Conservation (phyloP, 1,284 basidiomycete genomes). For the Papiliotrema laurentii region DNA sequence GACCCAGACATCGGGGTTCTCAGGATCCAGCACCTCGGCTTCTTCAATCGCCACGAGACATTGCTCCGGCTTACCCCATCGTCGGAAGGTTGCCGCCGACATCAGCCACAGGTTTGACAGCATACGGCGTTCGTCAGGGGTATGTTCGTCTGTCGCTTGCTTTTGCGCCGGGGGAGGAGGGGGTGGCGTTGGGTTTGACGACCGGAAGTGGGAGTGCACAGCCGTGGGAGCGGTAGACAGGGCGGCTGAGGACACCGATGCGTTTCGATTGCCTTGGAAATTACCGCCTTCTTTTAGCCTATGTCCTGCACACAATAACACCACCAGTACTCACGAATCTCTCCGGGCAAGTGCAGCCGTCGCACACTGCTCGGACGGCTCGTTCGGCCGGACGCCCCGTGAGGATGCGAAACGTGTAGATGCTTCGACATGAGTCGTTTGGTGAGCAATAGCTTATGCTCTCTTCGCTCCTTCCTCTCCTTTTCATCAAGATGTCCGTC, state of each 20-base stretch:
- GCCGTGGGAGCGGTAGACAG: conserved; percentile 61
- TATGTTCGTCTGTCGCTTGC: conserved; percentile 38
- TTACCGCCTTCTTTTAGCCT: conserved; percentile 1
- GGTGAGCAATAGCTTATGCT: neutral
- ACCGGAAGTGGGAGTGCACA: conserved; percentile 66
- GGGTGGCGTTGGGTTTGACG: conserved; percentile 7
- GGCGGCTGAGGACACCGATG: conserved; percentile 22
- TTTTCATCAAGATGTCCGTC: neutral
- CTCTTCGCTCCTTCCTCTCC: neutral
- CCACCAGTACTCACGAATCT: neutral
- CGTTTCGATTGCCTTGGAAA: conserved; percentile 14
- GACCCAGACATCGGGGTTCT: conserved; percentile 87
- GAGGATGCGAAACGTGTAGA: conserved; percentile 42
- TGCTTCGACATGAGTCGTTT: conserved; percentile 29
- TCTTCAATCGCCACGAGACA: conserved; percentile 88
- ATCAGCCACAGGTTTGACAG: conserved; percentile 88
- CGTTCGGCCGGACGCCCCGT: neutral
- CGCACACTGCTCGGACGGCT: conserved; percentile 17
- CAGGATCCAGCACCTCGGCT: conserved; percentile 82
- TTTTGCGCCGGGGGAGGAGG: conserved; percentile 15
- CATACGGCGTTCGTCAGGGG: conserved; percentile 63
- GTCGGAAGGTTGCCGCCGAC: conserved; percentile 87
- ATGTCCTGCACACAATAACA: neutral
- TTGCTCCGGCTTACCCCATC: conserved; percentile 83
- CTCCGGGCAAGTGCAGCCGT: conserved; percentile 1